Conservation (phyloP, 2,329 filamentous ascomycete genomes). For the Sporothrix humicola region DNA sequence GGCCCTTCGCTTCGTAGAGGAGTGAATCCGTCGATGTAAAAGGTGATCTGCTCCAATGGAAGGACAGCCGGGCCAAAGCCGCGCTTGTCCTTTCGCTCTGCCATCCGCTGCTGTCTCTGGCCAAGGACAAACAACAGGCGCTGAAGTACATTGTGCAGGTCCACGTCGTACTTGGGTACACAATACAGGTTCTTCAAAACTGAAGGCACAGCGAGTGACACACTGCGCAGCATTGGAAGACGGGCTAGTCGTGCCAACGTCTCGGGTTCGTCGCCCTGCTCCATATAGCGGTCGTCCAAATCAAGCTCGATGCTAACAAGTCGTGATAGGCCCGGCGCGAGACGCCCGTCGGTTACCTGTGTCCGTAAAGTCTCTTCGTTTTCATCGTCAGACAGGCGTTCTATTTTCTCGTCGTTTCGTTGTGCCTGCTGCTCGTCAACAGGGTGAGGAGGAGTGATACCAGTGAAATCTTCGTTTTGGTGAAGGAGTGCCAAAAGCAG, state of each 20-base stretch:
- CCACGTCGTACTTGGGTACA: slow-evolving; percentile 30
- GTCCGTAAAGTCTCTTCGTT: slow-evolving; percentile 30
- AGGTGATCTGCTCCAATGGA: not conserved
- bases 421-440: not conserved
- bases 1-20: not conserved
- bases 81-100: too few relatives aligned
- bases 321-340: slow-evolving; percentile 43
- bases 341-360: too few relatives aligned
- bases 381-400: not conserved
- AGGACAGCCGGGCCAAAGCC: not conserved
- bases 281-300: slow-evolving; percentile 47
- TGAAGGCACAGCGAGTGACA: slow-evolving; percentile 53
- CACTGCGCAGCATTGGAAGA: slow-evolving; percentile 41
- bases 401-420: not conserved
- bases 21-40: not conserved
- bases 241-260: slow-evolving; percentile 50
- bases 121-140: slow-evolving; percentile 9
- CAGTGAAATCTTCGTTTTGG: not conserved
- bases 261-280: slow-evolving; percentile 42
- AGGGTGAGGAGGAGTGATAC: not conserved
- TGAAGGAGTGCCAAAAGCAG: slow-evolving; percentile 24
- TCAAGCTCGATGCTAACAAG: slow-evolving; percentile 55
- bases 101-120: slow-evolving; percentile 22
- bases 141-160: slow-evolving; percentile 29
- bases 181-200: slow-evolving; percentile 10